These are phyloP conservation scores for Bipolaris sorokiniana DNA, from an alignment of 2,329 filamentous ascomycete genomes.

Conservation along the genomic window DNA sequence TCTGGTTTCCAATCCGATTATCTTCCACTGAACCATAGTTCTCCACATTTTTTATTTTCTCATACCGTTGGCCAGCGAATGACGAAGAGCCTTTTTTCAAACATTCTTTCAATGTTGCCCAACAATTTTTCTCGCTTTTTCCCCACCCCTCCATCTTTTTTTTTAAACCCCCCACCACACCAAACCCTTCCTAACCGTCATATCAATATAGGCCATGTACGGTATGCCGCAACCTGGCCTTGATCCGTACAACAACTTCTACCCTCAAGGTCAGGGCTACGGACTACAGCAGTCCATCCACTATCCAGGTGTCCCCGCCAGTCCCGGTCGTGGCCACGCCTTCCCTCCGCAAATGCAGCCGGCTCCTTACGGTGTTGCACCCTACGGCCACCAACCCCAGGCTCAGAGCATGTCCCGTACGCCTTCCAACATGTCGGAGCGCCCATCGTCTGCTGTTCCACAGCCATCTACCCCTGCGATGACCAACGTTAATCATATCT, in stretches of 20 bases:
- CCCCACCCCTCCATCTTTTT: constrained; percentile 64
- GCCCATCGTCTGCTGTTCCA: constrained; percentile 65
- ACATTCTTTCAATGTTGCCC: constrained; percentile 15
- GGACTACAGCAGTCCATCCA: constrained; percentile 56
- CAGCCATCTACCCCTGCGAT: constrained; percentile 64
- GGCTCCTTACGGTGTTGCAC: constrained; percentile 56
- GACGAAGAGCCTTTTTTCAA: constrained; percentile 21
- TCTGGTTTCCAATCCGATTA: constrained; percentile 29
- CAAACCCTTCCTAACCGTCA: constrained; percentile 72
- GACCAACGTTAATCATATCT: constrained; percentile 50
- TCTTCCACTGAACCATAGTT: constrained; percentile 18
- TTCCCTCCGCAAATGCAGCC: constrained; percentile 54
- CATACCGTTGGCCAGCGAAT: constrained; percentile 19
- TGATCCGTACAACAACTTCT: constrained; percentile 51
- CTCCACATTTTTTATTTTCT: constrained; percentile 18
- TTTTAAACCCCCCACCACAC: constrained; percentile 66
- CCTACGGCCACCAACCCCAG: constrained; percentile 63
- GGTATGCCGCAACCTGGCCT: constrained; percentile 60
- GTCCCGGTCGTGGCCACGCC: constrained; percentile 52
- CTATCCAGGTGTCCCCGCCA: constrained; percentile 52
- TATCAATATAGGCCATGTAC: constrained; percentile 69
- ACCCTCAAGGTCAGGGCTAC: constrained; percentile 58
- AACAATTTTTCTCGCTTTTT: constrained; percentile 17
- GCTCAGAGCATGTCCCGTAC: constrained; percentile 71
- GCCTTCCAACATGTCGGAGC: constrained; percentile 61